Base-by-base conservation (phyloP, 768 basidiomycete species). In the Russula emetica region DNA sequence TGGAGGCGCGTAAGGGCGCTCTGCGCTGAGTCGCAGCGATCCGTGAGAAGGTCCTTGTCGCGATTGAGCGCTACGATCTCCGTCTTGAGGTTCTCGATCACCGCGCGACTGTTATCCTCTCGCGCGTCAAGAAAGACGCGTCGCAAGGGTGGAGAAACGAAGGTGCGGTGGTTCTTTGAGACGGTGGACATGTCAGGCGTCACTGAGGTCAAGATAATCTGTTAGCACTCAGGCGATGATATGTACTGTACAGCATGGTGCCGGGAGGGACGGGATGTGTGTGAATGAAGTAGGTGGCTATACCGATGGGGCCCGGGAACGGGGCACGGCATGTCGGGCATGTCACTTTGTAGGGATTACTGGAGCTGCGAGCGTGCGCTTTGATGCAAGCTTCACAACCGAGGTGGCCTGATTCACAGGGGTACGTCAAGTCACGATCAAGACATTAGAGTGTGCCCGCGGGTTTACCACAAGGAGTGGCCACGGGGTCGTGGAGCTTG, bases 391-490 rank as follows among this genome's bases (percentile, higher is more conserved):
- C 22, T 0, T 52, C 42, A 44, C 67, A 68, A 30, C 51, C 34
- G 26, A 68, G 55, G 38, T 68, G 67, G 36, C 67, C 67, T 68
- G 26, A 0, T 36, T 34, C 28, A 24, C 1, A 9, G 26, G 26
- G 30, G 10, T 6, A 3, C 8, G 34, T 54, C n/a, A n/a, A n/a
- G n/a, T n/a, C n/a, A n/a, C n/a, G n/a, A n/a, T n/a, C n/a, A n/a
- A n/a, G n/a, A n/a, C n/a, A n/a, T n/a, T n/a, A n/a, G n/a, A n/a
- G n/a, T n/a, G n/a, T n/a, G n/a, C n/a, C n/a, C n/a, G n/a, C n/a
- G n/a, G n/a, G 60, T 65, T 47, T 47, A 63, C 67, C 67, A 18
- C 67, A 68, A 47, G 67, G 67, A 32, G 65, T 66, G 32, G 54
- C 64, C 11, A 68, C 64, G 0, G 67, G 64, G 18, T 66, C 52